Evolutionary conservation across 805 yeast genomes (phyloP).

Genomic region (Teunomyces gatunensis): DNA sequence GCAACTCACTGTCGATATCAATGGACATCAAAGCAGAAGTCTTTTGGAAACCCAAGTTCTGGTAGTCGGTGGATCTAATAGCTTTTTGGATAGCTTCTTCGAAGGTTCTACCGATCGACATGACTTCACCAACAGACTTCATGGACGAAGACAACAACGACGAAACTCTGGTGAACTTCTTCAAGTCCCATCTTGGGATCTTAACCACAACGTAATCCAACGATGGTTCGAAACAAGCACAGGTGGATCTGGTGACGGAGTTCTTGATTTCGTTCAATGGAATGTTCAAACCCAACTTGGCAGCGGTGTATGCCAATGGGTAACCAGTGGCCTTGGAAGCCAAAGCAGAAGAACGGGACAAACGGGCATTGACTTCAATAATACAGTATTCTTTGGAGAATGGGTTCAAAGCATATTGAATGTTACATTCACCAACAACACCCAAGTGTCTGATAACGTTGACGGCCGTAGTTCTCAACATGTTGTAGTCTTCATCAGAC

Average conservation of each 20-base stretch:
- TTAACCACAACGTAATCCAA: constrained; percentile 94
- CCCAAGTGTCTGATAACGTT: constrained; percentile 96
- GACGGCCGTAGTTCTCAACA: constrained; percentile 97
- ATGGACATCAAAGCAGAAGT: constrained; percentile 84
- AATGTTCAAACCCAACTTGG: constrained; percentile 89
- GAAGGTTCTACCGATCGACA: constrained; percentile 95
- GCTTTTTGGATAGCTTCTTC: constrained; percentile 99
- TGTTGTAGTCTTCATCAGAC: constrained; percentile 94
- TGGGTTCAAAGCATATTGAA: constrained; percentile 95
- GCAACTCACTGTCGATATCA: constrained; percentile 89
- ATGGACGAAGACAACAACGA: constrained; percentile 84
- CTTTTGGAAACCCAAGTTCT: constrained; percentile 88
- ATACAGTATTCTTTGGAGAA: constrained; percentile 92
- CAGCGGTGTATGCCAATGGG: constrained; percentile 97
- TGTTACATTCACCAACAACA: constrained; percentile 99
- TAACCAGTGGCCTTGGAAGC: constrained; percentile 99
- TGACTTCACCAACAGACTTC: constrained; percentile 99
- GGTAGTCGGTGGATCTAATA: constrained; percentile 93
- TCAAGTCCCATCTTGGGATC: constrained; percentile 98
- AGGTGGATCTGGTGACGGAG: constrained; percentile 89
- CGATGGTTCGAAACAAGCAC: constrained; percentile 97
- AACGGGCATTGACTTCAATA: constrained; percentile 96
- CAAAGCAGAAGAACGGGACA: constrained; percentile 96
- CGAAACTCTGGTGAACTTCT: constrained; percentile 91
- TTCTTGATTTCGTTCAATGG: constrained; percentile 89